Base-by-base conservation (phyloP, 2,329 filamentous ascomycete species). In the Fusarium gaditjirri region DNA sequence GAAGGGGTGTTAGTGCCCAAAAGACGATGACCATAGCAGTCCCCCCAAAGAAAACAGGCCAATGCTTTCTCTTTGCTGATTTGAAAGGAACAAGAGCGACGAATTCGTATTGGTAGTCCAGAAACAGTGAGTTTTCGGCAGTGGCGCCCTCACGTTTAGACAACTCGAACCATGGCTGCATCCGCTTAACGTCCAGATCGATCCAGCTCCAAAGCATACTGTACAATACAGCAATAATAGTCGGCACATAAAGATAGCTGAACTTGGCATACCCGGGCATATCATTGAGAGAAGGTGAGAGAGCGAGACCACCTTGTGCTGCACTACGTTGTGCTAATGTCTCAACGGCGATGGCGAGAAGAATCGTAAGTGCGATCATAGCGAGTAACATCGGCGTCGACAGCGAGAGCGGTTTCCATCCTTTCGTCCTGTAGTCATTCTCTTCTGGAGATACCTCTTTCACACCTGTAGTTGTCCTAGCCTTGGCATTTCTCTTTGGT, bases 151-250 rank as follows among this genome's bases (percentile, higher is more conserved):
- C 71, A 0, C 72, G 19, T 14, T 83, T 85, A 0, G 88, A 89
- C 2, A 91, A 60, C 27, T 90, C 87, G 16, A 89, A 85, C 81
- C 86, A 92, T 0, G 89, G 89, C 38, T 92, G 88, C 47, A 91
- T 80, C 1, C 90, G 73, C 64, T 90, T 89, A 0, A 84, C 80
- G 39, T 92, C 87, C 0, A 91, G 75, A 55, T 91, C 89, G 0
- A 90, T 82, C 87, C 88, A 90, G 6, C 82, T 84, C 88, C 89
- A 91, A 0, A 86, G 49, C 2, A 90, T 81, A 42, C 87, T 87
- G 68, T 89, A 91, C 0, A 87, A 11, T 0, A 91, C 85, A 0
- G 88, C 85, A 0, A 90, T 55, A 0, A 90, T 80, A 0, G 86
- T 91, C 0, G 89, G 89, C 0, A 86, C 70, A 50, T 89, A 90